A percentile compares a stretch with the other conserved stretches of the same genome.
These are phyloP conservation scores for Rhynchosporium secalis DNA, from an alignment of 2,329 filamentous ascomycete species.

Conservation along the genomic window DNA sequence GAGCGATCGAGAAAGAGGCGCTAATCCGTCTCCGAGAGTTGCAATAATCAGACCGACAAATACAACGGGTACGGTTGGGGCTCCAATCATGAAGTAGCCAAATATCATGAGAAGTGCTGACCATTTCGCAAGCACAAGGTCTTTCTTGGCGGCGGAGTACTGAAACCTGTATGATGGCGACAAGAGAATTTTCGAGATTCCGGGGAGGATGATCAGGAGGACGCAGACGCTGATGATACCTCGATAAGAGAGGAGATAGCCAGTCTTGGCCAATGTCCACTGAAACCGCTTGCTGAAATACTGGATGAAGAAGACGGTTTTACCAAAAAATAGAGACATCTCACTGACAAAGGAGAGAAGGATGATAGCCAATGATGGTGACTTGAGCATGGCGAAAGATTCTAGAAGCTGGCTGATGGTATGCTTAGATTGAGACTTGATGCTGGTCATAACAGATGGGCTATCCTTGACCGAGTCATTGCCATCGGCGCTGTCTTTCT, in stretches of 20 bases:
- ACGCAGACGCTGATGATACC: slow-evolving; percentile 9
- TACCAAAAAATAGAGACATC: slow-evolving; percentile 7
- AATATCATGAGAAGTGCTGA: slow-evolving; percentile 5
- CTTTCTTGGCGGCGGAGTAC: slow-evolving; percentile 7
- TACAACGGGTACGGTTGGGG: slow-evolving; percentile 1
- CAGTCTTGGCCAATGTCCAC: slow-evolving; percentile 12
- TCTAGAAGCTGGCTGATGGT: slow-evolving; percentile 2
- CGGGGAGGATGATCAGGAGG: slow-evolving; percentile 11
- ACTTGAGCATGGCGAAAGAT: slow-evolving; percentile 12
- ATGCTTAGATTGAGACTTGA: slow-evolving; percentile 5
- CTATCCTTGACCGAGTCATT: background rate
- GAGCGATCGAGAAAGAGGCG: slow-evolving; percentile 13
- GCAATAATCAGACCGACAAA: slow-evolving; percentile 7
- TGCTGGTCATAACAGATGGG: background rate
- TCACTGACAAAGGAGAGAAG: slow-evolving; percentile 7
- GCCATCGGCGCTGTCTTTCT: background rate
- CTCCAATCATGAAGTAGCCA: slow-evolving; percentile 4
- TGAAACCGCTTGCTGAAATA: slow-evolving; percentile 19
- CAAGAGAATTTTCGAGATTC: slow-evolving; percentile 7
- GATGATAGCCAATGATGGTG: slow-evolving; percentile 10
- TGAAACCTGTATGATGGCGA: slow-evolving; percentile 1
- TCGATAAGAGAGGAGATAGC: slow-evolving; percentile 11
- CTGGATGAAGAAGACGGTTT: slow-evolving; percentile 14
- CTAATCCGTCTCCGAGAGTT: slow-evolving; percentile 12
- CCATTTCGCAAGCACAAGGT: slow-evolving; percentile 9